Conservation (phyloP, 2,329 filamentous ascomycete species). For the Aspergillus sp. region DNA sequence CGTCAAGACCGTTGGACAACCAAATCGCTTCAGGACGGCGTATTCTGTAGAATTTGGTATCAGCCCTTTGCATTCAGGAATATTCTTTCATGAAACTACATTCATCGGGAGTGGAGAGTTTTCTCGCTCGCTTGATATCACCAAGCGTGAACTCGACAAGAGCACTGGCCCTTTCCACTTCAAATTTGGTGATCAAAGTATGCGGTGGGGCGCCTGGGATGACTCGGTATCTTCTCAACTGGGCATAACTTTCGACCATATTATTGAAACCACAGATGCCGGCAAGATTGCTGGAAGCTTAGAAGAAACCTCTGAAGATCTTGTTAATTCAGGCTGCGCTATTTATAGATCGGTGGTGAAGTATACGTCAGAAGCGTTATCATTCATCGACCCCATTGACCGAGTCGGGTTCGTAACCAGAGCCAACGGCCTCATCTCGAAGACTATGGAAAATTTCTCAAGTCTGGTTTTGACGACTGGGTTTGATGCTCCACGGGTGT, state of each 20-base stretch:
- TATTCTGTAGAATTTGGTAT: conserved; percentile 58
- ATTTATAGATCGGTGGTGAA: conserved; percentile 46
- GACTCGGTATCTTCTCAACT: conserved; percentile 54
- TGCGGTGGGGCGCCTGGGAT: conserved; percentile 56
- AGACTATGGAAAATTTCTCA: conserved; percentile 38
- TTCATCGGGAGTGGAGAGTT: conserved; percentile 61
- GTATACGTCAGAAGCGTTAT: conserved; percentile 51
- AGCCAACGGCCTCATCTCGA: conserved; percentile 34
- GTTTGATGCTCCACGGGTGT: conserved; percentile 18
- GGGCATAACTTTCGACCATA: conserved; percentile 33
- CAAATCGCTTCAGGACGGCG: conserved; percentile 49
- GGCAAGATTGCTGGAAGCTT: conserved; percentile 14
- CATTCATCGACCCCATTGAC: conserved; percentile 57
- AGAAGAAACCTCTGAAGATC: conserved; percentile 3
- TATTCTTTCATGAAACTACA: conserved; percentile 57
- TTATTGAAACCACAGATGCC: conserved; percentile 23
- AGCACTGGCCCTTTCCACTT: conserved; percentile 42
- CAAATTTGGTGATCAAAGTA: conserved; percentile 29
- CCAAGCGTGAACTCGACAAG: conserved; percentile 45
- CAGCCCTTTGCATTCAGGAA: conserved; percentile 49
- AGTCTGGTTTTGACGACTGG: conserved; percentile 16
- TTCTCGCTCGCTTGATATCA: conserved; percentile 43
- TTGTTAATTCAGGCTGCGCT: conserved; percentile 14
- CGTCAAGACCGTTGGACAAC: conserved; percentile 36
- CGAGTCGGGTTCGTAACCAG: conserved; percentile 48